Percentiles rank a stretch among this genome's conserved stretches.
Evolutionary conservation across 148 eudicot species (phyloP).

Genomic region (Hydrangea macrophylla): DNA sequence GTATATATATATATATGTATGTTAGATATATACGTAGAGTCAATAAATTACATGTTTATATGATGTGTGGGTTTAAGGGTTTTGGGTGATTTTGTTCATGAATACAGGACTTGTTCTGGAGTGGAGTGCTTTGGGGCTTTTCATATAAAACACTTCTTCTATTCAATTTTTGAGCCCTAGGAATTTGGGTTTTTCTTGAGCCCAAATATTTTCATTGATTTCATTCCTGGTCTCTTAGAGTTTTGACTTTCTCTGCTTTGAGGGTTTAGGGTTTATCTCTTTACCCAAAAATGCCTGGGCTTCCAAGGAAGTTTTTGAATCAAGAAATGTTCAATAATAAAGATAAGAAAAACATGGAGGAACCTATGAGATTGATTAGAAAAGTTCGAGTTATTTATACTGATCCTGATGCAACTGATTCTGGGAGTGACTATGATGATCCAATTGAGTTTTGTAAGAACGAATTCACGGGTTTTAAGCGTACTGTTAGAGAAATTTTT

Average conservation of each 20-base stretch:
- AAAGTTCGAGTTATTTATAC: conserved; percentile 14
- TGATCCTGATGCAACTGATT: conserved; percentile 26
- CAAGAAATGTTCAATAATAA: not conserved
- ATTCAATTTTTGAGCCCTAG: not conserved
- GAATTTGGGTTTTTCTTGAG: conserved; percentile 9
- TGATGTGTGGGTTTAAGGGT: not conserved
- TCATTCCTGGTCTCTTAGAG: not conserved
- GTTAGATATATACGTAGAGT: too few species aligned
- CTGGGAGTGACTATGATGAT: conserved; percentile 8
- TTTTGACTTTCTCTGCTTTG: not conserved
- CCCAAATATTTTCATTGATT: conserved; percentile 1
- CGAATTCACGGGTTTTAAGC: conserved; percentile 9
- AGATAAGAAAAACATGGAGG: conserved; percentile 5
- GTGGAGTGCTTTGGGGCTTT: conserved; percentile 20
- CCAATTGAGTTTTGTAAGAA: not conserved
- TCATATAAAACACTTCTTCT: conserved; percentile 20
- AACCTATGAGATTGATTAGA: not conserved
- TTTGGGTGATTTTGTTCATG: conserved; percentile 8
- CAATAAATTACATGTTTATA: too few species aligned
- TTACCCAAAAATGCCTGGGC: conserved; percentile 21
- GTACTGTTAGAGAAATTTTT: conserved; percentile 13
- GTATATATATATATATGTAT: too few species aligned
- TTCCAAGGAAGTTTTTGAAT: conserved; percentile 7
- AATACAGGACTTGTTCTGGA: conserved; percentile 27
- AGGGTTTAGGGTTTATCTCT: conserved; percentile 6